phyloP scores from a whole-genome alignment of 2,329 filamentous ascomycete species.

The Apiospora phragmitis region DNA sequence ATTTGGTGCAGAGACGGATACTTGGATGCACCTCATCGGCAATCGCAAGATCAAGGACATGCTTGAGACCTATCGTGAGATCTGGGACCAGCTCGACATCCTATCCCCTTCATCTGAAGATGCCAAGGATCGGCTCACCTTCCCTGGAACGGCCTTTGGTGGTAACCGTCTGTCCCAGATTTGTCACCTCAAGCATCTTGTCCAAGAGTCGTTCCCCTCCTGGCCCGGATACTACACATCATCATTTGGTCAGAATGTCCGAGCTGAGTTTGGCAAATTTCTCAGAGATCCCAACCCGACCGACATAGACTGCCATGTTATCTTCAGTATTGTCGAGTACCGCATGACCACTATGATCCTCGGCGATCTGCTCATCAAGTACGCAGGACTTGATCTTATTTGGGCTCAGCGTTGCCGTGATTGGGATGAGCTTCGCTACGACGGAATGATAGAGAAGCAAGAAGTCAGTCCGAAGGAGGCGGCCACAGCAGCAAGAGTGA shows the following conservation, averaged over 20 bases:
- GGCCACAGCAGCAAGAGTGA: neutral
- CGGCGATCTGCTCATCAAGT: constrained; percentile 24
- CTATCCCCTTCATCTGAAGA: neutral
- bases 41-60: constrained; percentile 17
- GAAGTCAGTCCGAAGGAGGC: constrained; percentile 9
- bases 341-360: constrained; percentile 26
- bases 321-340: constrained; percentile 31
- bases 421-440: constrained; percentile 23
- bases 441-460: neutral
- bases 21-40: constrained; percentile 27
- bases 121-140: constrained; percentile 14
- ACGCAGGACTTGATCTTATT: constrained; percentile 21
- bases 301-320: constrained; percentile 23
- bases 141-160: constrained; percentile 30
- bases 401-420: constrained; percentile 26
- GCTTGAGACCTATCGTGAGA: constrained; percentile 22
- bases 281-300: constrained; percentile 15
- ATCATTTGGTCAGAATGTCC: constrained; percentile 19
- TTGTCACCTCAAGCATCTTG: constrained; percentile 28
- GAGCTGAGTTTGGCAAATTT: constrained; percentile 18
- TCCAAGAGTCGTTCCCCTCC: constrained; percentile 25
- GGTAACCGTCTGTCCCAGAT: constrained; percentile 27
- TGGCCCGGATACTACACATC: constrained; percentile 27
- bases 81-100: constrained; percentile 21
- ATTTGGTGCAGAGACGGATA: constrained; percentile 24